Base-by-base conservation (phyloP, 352 stramenopile species). In the Lagenidium sp. region DNA sequence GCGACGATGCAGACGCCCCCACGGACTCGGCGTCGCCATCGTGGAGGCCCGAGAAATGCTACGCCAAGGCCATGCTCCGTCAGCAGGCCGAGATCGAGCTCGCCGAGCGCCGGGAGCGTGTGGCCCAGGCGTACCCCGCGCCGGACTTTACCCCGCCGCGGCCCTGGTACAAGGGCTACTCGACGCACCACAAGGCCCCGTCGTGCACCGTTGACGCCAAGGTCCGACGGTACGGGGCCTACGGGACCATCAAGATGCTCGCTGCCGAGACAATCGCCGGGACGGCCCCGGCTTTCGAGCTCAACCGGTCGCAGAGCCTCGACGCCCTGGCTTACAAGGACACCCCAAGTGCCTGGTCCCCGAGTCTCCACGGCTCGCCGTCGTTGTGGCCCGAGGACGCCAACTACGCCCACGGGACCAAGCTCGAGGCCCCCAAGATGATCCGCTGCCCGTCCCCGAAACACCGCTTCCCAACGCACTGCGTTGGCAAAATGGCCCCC, bases 111-210 rank as follows among this genome's bases (percentile, higher is more conserved):
- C 11, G 41, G 36, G 26, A 13, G 28, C 28, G 41, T 19, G 48
- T 55, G 29, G 34, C 35, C 32, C 36, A 19, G 36, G 31, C 44
- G 28, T 54, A 55, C 22, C 50, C 36, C 34, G 31, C 46, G 6
- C 46, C 57, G 1, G 31, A 53, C 4, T 57, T 65, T 3, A 64
- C 57, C 19, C 35, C 41, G 5, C 26, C 35, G 1, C 78, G 68
- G 20, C 68, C 71, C 4, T 84, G 71, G 71, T 84, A 82, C 44
- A 66, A 64, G 19, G 52, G 60, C 6, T 68, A 60, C 28, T 68
- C 65, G 10, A 66, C 50, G 13, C 37, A 50, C 8, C 44, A 56
- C 34, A 64, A 73, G 28, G 29, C 54, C 4, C 49, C 59, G 3
- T 32, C 44, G 1, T 60, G 67, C 16, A 68, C 58, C 3, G 21